phyloP scores from a whole-genome alignment of 352 stramenopile genomes.

The Phytopythium cucurbitacearum region DNA sequence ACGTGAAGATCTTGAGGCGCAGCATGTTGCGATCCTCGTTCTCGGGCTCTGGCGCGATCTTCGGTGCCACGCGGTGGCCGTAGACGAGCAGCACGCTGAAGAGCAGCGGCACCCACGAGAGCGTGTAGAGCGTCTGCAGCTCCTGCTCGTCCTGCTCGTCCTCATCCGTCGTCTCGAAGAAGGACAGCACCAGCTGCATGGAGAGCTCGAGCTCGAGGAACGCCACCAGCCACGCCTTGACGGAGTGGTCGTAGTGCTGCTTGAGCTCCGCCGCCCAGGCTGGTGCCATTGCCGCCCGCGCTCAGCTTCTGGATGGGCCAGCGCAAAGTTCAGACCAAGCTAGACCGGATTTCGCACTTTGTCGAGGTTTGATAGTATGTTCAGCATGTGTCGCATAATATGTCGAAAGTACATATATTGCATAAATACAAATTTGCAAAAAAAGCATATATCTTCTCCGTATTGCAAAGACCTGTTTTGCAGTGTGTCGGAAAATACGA shows the following conservation, averaged over 20 bases:
- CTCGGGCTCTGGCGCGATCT: conserved; percentile 42
- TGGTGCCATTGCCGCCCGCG: background rate
- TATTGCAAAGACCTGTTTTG: background rate
- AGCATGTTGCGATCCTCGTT: conserved; percentile 68
- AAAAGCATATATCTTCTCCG: too few relatives aligned
- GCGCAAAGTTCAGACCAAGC: background rate
- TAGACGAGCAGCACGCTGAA: conserved; percentile 47
- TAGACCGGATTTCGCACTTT: conserved; percentile 1
- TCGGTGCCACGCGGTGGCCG: conserved; percentile 33
- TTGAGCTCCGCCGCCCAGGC: conserved; percentile 14
- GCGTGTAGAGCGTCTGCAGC: conserved; percentile 60
- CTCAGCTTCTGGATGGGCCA: background rate
- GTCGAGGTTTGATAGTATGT: background rate
- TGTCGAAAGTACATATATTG: background rate
- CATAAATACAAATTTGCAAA: background rate
- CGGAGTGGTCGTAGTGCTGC: conserved; percentile 43
- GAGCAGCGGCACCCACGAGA: conserved; percentile 53
- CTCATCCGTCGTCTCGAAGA: conserved; percentile 62
- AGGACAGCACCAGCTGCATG: conserved; percentile 57
- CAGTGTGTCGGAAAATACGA: background rate
- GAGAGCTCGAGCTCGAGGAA: conserved; percentile 71
- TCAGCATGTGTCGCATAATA: background rate
- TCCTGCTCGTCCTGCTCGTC: conserved; percentile 54
- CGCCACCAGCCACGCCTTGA: conserved; percentile 58
- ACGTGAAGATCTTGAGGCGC: conserved; percentile 64